Conservation (phyloP, 2,329 filamentous ascomycete species). For the Claviceps purpurea region DNA sequence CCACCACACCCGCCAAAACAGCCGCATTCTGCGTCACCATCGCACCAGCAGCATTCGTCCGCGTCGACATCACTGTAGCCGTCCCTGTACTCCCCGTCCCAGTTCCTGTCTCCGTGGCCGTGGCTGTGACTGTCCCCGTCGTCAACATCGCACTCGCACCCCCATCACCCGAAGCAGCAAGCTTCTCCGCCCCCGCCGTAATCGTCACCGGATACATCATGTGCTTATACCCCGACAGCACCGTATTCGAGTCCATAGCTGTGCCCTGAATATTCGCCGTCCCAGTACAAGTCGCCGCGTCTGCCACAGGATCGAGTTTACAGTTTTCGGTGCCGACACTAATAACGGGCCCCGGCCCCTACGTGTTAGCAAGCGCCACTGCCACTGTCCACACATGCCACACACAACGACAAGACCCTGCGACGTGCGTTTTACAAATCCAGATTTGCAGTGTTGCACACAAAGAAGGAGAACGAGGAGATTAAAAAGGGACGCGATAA, state of each 20-base stretch:
- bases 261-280: background rate
- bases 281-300: constrained; percentile 13
- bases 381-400: no score
- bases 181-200: constrained; percentile 25
- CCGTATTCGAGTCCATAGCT: background rate
- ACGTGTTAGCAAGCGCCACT: no score
- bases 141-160: constrained; percentile 5
- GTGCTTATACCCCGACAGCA: constrained; percentile 10
- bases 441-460: background rate
- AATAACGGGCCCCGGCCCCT: background rate
- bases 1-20: constrained; percentile 21
- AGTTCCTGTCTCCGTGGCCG: background rate
- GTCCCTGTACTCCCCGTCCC: constrained; percentile 6
- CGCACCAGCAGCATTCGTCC: constrained; percentile 18
- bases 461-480: background rate
- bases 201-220: constrained; percentile 20
- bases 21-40: constrained; percentile 20
- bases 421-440: no score
- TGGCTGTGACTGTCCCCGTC: constrained; percentile 2
- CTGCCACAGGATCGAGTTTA: constrained; percentile 13
- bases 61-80: constrained; percentile 3
- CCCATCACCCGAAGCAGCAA: constrained; percentile 10
- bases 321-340: constrained; percentile 12
- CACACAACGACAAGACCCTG: no score
- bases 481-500: no score